phyloP scores from a whole-genome alignment of 345 rosid species.

The Salix dunnii region DNA sequence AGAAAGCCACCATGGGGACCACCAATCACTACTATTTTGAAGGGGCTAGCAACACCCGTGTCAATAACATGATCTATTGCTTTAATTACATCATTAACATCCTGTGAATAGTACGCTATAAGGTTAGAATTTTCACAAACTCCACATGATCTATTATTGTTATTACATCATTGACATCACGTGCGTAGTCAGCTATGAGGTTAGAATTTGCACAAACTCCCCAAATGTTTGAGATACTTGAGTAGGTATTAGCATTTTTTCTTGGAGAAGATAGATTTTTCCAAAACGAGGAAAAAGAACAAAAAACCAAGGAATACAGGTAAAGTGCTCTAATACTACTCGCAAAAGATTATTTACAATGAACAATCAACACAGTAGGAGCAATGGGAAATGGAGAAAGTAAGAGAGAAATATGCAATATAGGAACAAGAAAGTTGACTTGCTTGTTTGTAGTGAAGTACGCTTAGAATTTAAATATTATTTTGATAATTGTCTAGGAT shows the following conservation, averaged over 20 bases:
- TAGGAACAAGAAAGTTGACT: too few relatives aligned
- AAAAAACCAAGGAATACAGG: not conserved
- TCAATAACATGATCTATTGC: slow-evolving; percentile 72
- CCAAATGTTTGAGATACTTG: not conserved
- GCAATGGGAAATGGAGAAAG: not conserved
- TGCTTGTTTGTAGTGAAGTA: too few relatives aligned
- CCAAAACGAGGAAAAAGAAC: not conserved
- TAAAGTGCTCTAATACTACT: not conserved
- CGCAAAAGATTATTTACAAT: not conserved
- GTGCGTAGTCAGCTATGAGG: slow-evolving; percentile 14
- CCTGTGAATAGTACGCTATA: slow-evolving; percentile 42
- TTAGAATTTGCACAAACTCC: slow-evolving; percentile 1
- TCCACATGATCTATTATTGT: slow-evolving; percentile 61
- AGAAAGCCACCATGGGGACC: slow-evolving; percentile 95
- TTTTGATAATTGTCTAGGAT: too few relatives aligned
- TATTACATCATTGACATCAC: slow-evolving; percentile 85
- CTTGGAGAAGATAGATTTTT: not conserved
- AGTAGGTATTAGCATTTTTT: not conserved
- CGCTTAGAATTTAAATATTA: too few relatives aligned
- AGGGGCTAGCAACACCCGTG: slow-evolving; percentile 62
- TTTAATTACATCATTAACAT: slow-evolving; percentile 70
- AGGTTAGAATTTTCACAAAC: not conserved
- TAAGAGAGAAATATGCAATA: not conserved
- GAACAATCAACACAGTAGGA: not conserved
- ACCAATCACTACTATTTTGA: slow-evolving; percentile 71